Base-by-base conservation (phyloP, 192 early-diverging fungal genomes). In the Entophlyctis luteolus region DNA sequence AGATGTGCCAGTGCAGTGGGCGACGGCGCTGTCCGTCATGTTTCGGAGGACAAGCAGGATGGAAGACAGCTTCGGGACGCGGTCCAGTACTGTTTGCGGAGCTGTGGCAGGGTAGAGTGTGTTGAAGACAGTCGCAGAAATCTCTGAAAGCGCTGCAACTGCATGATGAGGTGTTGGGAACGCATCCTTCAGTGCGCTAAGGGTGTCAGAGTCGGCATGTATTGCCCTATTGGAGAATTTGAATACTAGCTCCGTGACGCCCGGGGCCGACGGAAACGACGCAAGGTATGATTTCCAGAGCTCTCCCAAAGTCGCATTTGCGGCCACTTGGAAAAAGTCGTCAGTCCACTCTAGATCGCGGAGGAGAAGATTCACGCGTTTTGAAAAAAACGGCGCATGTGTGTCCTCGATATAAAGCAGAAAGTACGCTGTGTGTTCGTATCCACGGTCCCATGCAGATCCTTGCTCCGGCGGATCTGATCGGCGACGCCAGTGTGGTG, bases 381-480 rank as follows among this genome's bases (percentile, higher is more conserved):
- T 59, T 8, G 57, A 18, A 29, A 59, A 22, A n/a, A 42, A 42
- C 10, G 39, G 8, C 10, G 39, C 39, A n/a, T 8, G 10, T 8
- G 39, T 42, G n/a, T 42, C n/a, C 33, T 76, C 70, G 62, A 72
- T 62, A 22, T 5, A 72, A 12, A 62, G 50, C 31, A 76, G 49
- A 35, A 76, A 76, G 29, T 62, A 76, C 4, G 75, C 75, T 29
- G 75, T 76, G 38, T 57, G 47, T 33, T 72, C 69, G 48, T 72
- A 76, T 3, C 75, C 75, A n/a, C 55, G 39, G 62, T 76, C 75
- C 75, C 75, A 76, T 39, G n/a, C 20, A 18, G 8, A 6, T 0
- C 1, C 27, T 4, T 25, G 20, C 36, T 4, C 16, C 25, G 57
- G 57, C 14, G 57, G 57, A 34, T 58, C 38, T 42, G 31, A 28